Evolutionary conservation across 2,329 filamentous ascomycete species (phyloP), one percentile per base, ranked within the genome.

Genomic region (Alternaria angustiovoidea): DNA sequence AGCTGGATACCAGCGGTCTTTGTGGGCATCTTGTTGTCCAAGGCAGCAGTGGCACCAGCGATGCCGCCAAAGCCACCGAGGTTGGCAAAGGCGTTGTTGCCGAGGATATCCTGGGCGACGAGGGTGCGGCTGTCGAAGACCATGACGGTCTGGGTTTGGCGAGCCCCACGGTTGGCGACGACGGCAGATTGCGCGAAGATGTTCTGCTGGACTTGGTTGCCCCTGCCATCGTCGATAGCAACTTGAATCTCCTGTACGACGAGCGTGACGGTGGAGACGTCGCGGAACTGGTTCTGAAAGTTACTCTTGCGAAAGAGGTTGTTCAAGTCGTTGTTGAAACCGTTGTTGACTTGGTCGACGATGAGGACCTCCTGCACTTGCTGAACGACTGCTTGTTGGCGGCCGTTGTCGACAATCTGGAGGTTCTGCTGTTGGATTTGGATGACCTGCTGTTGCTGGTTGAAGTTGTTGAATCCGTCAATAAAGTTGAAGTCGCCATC

Each of bases 181-280:
- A 75, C 22, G 9, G 53, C 64, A 46, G 53, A 63, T 58, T 75
- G 72, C 8, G 73, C 74, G 54, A 76, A 77, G 55, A 77, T 53
- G 14, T 68, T 48, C 34, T 72, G 61, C 46, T 73, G 53, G 63
- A 74, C 54, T 16, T 58, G 54, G 51, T 69, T 65, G 28, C 73
- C 73, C 2, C 54, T 44, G 44, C 67, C 69, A 55, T 77, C 66
- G 52, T 70, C 69, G 36, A 76, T 55, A 30, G 61, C 48, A 44
- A 75, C 47, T 39, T 74, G 66, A 56, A 77, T 69, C 63, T 74
- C 64, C 61, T 75, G 70, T 3, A 77, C 74, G 22, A 76, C 71
- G 5, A 75, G 57, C 39, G 75, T 66, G 12, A 75, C 72, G 9
- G 72, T 75, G 11, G 63, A 41, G 32, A 61, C 46, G 14, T 73